Base-by-base conservation (phyloP, 345 rosid genomes). In the Garcia nutans region DNA sequence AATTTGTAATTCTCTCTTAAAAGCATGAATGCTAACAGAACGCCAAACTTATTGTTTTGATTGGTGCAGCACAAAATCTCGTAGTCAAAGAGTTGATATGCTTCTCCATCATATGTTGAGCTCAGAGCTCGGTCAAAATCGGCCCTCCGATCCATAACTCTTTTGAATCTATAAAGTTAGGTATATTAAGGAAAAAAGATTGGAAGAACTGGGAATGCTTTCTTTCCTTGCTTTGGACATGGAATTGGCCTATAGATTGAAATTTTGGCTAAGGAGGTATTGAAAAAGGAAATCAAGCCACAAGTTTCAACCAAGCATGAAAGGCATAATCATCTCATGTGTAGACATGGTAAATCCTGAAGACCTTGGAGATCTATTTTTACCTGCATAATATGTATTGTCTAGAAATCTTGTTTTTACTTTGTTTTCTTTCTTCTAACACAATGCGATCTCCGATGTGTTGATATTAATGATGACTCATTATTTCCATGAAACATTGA, bases 71-170 rank as follows among this genome's bases (percentile, higher is more conserved):
- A 72, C 97, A 26, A 96, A 93, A 86, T 81, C 89, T 68, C 87
- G 94, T 60, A 92, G 99, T 84, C 97, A 90, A 52, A 90, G 97
- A 85, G 88, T 96, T 58, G 97, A 96, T 79, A 60, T 79, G 44
- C 99, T 96, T 78, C 97, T 96, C 74, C 99, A 93, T 85, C 98
- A 81, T 75, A 96, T 96, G 89, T 72, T 93, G 88, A 90, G 98
- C 50, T 66, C 89, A 0, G 93, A 91, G 78, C 86, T 91, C 69
- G 78, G 79, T 60, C 71, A 81, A 74, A 71, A 81, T 33, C 77
- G 65, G 47, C 65, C 82, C 72, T 56, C 82, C n/a, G 59, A 60
- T 50, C 41, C 82, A 3, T 82, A 83, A 64, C 62, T 49, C 58
- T 3, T 37, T 24, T 44, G 60, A 62, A 9, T 69, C 15, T 60